These are phyloP conservation scores for Zangia roseola DNA, from an alignment of 768 basidiomycete genomes.

Conservation along the genomic window DNA sequence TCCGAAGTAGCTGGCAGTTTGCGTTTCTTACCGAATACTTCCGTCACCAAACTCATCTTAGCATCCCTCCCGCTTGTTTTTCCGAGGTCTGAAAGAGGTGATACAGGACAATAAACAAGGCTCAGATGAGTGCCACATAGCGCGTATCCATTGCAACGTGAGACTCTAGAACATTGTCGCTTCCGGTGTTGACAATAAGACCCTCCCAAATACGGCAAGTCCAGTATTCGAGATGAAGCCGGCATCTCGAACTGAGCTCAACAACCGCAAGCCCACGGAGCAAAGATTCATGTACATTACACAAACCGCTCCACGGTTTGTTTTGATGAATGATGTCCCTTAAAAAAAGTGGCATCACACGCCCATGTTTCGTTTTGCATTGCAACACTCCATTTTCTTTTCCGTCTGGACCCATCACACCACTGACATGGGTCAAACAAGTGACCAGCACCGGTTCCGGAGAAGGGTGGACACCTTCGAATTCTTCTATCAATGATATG, in stretches of 20 bases:
- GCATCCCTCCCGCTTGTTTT: neutral
- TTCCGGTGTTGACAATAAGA: conserved; percentile 18
- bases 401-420: neutral
- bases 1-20: conserved; percentile 1
- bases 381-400: neutral
- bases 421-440: too few species aligned
- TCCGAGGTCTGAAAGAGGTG: conserved; percentile 3
- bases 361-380: too few species aligned
- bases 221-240: conserved; percentile 9
- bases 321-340: neutral
- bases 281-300: neutral
- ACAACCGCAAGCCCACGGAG: neutral
- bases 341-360: too few species aligned
- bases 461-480: too few species aligned
- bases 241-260: neutral
- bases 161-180: neutral
- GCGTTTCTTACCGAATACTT: neutral
- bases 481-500: neutral
- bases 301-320: neutral
- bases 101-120: conserved; percentile 21
- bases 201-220: conserved; percentile 18
- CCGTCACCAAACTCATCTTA: neutral
- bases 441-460: too few species aligned
- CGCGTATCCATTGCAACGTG: conserved; percentile 5
- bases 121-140: neutral